Conservation (phyloP, 495 filamentous ascomycete genomes). For the Talaromyces nanjingensis region DNA sequence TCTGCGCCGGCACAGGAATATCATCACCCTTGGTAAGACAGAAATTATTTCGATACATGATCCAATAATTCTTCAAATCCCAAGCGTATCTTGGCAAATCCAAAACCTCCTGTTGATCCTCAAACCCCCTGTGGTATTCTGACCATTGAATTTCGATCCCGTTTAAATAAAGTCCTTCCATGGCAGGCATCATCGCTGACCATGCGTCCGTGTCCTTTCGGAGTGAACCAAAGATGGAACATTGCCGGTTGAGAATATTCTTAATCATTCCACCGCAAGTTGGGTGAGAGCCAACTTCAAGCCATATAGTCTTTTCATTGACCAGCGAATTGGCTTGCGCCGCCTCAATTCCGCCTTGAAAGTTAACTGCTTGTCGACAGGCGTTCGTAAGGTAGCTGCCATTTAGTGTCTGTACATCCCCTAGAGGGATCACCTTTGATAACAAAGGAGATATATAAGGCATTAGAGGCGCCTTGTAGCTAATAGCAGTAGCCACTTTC, state of each 20-base stretch:
- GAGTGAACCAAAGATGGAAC: constrained; percentile 50
- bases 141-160: constrained; percentile 69
- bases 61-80: constrained; percentile 78
- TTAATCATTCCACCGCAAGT: constrained; percentile 65
- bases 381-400: not conserved
- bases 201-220: constrained; percentile 52
- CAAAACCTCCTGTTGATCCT: constrained; percentile 51
- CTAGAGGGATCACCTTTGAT: not conserved
- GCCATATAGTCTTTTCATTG: constrained; percentile 35
- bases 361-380: not conserved
- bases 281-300: constrained; percentile 67
- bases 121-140: constrained; percentile 71
- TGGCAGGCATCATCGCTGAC: constrained; percentile 52
- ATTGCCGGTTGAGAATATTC: constrained; percentile 50
- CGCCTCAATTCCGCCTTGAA: not conserved
- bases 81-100: constrained; percentile 68
- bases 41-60: constrained; percentile 60
- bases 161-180: constrained; percentile 54
- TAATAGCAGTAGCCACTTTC: constrained; percentile 46
- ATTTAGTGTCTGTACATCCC: not conserved
- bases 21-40: constrained; percentile 37
- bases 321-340: constrained; percentile 3
- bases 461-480: constrained; percentile 50
- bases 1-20: not conserved
- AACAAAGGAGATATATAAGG: constrained; percentile 66